phyloP scores from a whole-genome alignment of 2,329 filamentous ascomycete genomes.

The Zymoseptoria brevis region DNA sequence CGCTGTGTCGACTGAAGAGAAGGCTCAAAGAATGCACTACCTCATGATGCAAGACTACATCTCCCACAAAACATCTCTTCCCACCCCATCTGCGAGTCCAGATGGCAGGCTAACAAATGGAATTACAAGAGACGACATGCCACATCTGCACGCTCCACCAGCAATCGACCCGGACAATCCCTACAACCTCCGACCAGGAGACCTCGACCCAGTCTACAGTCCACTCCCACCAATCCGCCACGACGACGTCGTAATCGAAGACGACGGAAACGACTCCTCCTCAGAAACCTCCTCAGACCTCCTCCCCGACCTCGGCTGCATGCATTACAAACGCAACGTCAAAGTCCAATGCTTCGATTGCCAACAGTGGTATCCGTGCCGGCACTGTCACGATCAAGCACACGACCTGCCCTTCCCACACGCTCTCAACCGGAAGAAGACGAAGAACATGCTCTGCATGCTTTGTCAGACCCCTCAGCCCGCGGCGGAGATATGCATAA shows the following conservation, averaged over 20 bases:
- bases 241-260: slow-evolving; percentile 27
- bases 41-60: slow-evolving; percentile 44
- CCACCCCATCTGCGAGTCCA: slow-evolving; percentile 4
- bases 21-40: slow-evolving; percentile 41
- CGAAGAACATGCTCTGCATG: slow-evolving; percentile 97
- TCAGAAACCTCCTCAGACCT: slow-evolving; percentile 42
- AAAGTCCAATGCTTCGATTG: slow-evolving; percentile 91
- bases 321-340: slow-evolving; percentile 91
- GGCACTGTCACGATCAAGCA: slow-evolving; percentile 89
- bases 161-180: slow-evolving; percentile 29
- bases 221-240: slow-evolving; percentile 22
- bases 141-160: slow-evolving; percentile 10
- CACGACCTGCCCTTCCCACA: slow-evolving; percentile 44
- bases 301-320: slow-evolving; percentile 59
- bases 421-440: slow-evolving; percentile 68
- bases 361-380: slow-evolving; percentile 86
- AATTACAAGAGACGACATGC: slow-evolving; percentile 1
- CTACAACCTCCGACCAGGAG: slow-evolving; percentile 28
- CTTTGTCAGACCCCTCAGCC: slow-evolving; percentile 77
- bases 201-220: slow-evolving; percentile 29
- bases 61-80: slow-evolving; percentile 12
- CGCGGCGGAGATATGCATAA: slow-evolving; percentile 67
- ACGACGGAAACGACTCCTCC: slow-evolving; percentile 30
- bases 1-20: slow-evolving; percentile 39
- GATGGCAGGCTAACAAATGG: neutral